These are phyloP conservation scores for Xylariaceae sp. DNA, from an alignment of 2,329 filamentous ascomycete genomes.

Conservation along the genomic window DNA sequence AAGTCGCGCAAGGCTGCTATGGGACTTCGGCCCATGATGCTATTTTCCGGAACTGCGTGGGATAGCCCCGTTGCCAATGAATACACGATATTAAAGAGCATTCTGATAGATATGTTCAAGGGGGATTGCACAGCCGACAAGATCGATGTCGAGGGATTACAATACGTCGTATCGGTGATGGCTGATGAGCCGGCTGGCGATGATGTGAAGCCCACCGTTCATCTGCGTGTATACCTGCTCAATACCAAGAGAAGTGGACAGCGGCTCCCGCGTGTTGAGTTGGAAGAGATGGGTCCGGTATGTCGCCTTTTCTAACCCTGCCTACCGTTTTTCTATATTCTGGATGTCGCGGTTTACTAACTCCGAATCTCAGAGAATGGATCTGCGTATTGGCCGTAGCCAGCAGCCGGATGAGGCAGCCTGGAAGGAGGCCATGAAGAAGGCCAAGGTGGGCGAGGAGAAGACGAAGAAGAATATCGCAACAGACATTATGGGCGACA, in stretches of 20 bases:
- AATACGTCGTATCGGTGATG: constrained; percentile 79
- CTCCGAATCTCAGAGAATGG: constrained; percentile 18
- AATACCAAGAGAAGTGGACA: constrained; percentile 81
- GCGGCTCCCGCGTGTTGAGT: constrained; percentile 81
- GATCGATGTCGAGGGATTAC: constrained; percentile 91
- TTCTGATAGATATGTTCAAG: constrained; percentile 88
- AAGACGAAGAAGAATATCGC: constrained; percentile 93
- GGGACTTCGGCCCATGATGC: constrained; percentile 80
- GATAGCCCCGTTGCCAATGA: constrained; percentile 73
- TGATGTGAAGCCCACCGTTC: constrained; percentile 50
- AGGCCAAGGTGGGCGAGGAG: constrained; percentile 68
- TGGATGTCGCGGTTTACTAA: constrained; percentile 5
- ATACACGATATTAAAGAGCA: constrained; percentile 79
- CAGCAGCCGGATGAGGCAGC: constrained; percentile 71
- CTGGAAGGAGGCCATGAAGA: constrained; percentile 88
- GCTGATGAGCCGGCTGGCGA: constrained; percentile 57
- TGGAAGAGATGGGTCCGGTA: constrained; percentile 91
- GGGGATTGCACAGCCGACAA: constrained; percentile 68
- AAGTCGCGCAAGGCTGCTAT: constrained; percentile 70
- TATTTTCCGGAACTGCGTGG: constrained; percentile 86
- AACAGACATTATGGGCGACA: constrained; percentile 89
- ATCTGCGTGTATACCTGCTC: constrained; percentile 78
- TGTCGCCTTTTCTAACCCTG: constrained; percentile 39
- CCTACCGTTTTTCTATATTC: not conserved
- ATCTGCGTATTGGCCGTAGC: constrained; percentile 73